Percentiles rank a stretch among this genome's conserved stretches.
Evolutionary conservation across 352 stramenopile genomes (phyloP).

Genomic region (Thalassiosira ordinaria): DNA sequence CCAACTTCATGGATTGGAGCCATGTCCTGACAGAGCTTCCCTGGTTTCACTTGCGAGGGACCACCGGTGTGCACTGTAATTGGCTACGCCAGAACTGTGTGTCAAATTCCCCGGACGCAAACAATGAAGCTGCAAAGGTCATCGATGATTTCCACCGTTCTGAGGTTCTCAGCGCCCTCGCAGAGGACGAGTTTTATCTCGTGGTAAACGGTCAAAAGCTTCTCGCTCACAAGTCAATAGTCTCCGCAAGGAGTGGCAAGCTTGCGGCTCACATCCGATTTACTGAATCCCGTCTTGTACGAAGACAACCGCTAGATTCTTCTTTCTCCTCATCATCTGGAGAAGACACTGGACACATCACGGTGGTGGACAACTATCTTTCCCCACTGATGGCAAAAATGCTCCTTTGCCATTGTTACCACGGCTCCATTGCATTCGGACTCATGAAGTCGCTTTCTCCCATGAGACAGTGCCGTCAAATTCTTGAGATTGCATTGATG

Average conservation of each 20-base stretch:
- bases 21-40: constrained; percentile 29
- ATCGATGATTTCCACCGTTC: too few relatives aligned
- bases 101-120: not conserved
- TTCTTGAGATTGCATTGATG: constrained; percentile 53
- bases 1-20: constrained; percentile 44
- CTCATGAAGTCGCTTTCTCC: constrained; percentile 37
- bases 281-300: constrained; percentile 28
- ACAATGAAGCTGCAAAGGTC: too few relatives aligned
- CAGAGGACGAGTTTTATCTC: constrained; percentile 56
- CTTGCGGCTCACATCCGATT: constrained; percentile 54
- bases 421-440: constrained; percentile 55
- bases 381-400: constrained; percentile 38
- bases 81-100: constrained; percentile 19
- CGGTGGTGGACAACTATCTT: too few relatives aligned
- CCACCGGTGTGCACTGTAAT: constrained; percentile 29
- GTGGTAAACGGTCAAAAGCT: constrained; percentile 43
- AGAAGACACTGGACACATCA: too few relatives aligned
- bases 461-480: constrained; percentile 36
- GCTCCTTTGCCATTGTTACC: constrained; percentile 53
- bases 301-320: too few relatives aligned
- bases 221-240: constrained; percentile 55
- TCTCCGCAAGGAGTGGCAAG: constrained; percentile 47
- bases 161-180: too few relatives aligned
- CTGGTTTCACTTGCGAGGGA: constrained; percentile 38
- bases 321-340: too few relatives aligned